Evolutionary conservation across 2,329 filamentous ascomycete species (phyloP).

Genomic region (Aspergillus sp.): DNA sequence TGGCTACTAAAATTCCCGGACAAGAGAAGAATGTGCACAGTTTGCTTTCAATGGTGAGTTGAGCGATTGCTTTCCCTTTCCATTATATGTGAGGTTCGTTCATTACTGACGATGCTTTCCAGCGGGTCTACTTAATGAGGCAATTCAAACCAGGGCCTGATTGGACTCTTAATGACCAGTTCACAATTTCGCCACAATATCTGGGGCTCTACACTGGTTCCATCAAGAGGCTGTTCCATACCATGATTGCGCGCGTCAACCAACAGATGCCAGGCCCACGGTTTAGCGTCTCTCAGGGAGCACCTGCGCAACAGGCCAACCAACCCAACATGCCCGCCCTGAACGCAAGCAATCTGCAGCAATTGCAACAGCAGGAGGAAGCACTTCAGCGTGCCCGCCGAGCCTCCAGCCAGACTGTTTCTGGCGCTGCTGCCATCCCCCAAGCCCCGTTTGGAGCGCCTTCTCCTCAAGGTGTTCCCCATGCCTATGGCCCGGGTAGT

Average conservation of each 20-base stretch:
- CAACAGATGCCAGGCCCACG: slow-evolving; percentile 29
- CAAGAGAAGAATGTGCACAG: slow-evolving; percentile 43
- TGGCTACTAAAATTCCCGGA: slow-evolving; percentile 39
- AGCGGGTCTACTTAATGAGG: slow-evolving; percentile 48
- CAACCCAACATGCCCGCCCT: slow-evolving; percentile 37
- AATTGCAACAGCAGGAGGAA: slow-evolving; percentile 50
- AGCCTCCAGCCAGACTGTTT: slow-evolving; percentile 43
- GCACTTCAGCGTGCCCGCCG: slow-evolving; percentile 42
- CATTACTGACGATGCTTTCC: slow-evolving; percentile 16
- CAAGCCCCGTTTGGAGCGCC: slow-evolving; percentile 56
- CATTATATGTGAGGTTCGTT: slow-evolving; percentile 9
- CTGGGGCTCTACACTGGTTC: slow-evolving; percentile 39
- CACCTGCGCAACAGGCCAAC: slow-evolving; percentile 22
- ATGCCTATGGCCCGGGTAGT: slow-evolving; percentile 54
- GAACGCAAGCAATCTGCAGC: slow-evolving; percentile 51
- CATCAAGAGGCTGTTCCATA: slow-evolving; percentile 45
- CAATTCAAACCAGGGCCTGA: slow-evolving; percentile 47
- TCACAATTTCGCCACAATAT: slow-evolving; percentile 46
- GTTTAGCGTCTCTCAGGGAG: slow-evolving; percentile 24
- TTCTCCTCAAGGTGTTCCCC: slow-evolving; percentile 59
- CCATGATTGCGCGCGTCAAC: slow-evolving; percentile 38
- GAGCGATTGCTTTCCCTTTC: background rate
- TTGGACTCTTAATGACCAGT: slow-evolving; percentile 46
- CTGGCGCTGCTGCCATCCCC: slow-evolving; percentile 52
- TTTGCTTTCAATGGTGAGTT: slow-evolving; percentile 42